A percentile compares a stretch with the other conserved stretches of the same genome.
phyloP scores from a whole-genome alignment of 1,284 basidiomycete genomes.

The Thecaphora thlaspeos region DNA sequence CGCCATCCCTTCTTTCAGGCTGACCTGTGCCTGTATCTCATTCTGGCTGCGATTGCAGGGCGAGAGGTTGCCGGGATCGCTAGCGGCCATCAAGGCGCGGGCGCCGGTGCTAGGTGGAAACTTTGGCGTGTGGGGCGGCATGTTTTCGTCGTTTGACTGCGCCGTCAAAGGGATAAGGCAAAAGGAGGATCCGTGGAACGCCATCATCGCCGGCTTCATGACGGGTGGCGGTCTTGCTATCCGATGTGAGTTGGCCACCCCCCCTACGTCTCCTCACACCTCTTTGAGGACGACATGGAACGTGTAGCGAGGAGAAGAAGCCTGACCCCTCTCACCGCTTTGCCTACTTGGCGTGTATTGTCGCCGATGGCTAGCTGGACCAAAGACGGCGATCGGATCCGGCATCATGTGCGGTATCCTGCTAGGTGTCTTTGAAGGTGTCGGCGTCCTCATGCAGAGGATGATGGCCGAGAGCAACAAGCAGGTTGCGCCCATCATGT shows the following conservation, averaged over 20 bases:
- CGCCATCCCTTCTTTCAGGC: neutral
- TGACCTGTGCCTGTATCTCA: neutral
- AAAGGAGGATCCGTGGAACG: slow-evolving; percentile 99
- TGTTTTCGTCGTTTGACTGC: slow-evolving; percentile 86
- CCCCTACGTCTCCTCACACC: no score
- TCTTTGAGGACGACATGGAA: no score
- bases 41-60: slow-evolving; percentile 64
- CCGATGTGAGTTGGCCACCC: slow-evolving; percentile 66
- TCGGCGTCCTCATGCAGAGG: slow-evolving; percentile 80
- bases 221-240: slow-evolving; percentile 94
- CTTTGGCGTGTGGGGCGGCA: slow-evolving; percentile 89
- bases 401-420: slow-evolving; percentile 95
- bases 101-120: slow-evolving; percentile 97
- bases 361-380: slow-evolving; percentile 82
- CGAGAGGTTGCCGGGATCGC: slow-evolving; percentile 86
- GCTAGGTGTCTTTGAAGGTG: slow-evolving; percentile 82
- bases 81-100: slow-evolving; percentile 95
- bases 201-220: slow-evolving; percentile 96
- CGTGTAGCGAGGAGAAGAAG: no score
- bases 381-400: slow-evolving; percentile 81
- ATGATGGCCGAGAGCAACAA: slow-evolving; percentile 76
- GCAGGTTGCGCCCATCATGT: slow-evolving; percentile 50
- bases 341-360: no score
- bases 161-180: slow-evolving; percentile 91
- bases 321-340: no score